Base-by-base conservation (phyloP, 805 yeast species). In the Candida ipomoeae region DNA sequence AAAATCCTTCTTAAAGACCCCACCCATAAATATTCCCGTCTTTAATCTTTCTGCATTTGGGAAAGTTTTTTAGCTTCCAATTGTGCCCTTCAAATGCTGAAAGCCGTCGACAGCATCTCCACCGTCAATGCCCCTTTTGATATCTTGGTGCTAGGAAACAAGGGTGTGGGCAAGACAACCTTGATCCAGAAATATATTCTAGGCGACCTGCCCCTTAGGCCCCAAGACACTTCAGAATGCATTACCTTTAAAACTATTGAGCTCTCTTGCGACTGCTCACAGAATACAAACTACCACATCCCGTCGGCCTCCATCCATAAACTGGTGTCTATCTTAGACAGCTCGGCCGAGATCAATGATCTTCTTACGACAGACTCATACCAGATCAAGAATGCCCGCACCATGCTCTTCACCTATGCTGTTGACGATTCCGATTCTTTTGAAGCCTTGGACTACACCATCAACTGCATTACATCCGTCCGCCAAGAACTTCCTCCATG, bases 301-400 rank as follows among this genome's bases (percentile, higher is more conserved):
- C 31, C 38, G 8, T 39, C 46, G 7, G 45, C 29, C 8, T 23
- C 40, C 13, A 11, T 34, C 3, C 49, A 59, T 38, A 50, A 60
- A 44, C 69, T 65, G 48, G 55, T 69, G 14, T 57, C 71, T 10
- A 68, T 73, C 10, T 56, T 70, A 40, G 77, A 71, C 48, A 61
- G 69, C 21, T 49, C 58, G 7, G 52, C 66, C 2, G 44, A 54
- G 4, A 53, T 52, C 29, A 75, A 70, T 43, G 53, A 53, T 39
- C 65, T 69, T 51, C 54, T 66, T 23, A 54, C 65, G 3, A 56
- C 65, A 10, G 57, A 66, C 35, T 55, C 58, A 17, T 51, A 55
- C 35, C 73, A 70, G 48, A 55, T 71, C 13, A 41, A 48, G 6
- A 73, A 71, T 48, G 66, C 71, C 17, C 54, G 52, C 5, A 58